phyloP scores from a whole-genome alignment of 139 green algal genomes.

The Chloropicon primus region DNA sequence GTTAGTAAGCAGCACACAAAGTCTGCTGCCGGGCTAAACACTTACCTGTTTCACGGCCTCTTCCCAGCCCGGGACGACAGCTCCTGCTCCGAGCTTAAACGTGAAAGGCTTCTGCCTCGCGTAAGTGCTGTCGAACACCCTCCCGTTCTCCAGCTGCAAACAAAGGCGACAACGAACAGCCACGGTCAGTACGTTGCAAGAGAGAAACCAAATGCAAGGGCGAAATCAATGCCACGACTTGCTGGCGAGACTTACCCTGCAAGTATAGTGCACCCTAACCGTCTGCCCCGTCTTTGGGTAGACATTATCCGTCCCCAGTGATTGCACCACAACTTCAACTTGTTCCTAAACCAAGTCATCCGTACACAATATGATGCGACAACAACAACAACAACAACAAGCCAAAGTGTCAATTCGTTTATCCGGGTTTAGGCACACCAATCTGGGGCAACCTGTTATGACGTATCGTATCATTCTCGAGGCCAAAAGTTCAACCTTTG shows the following conservation, averaged over 20 bases:
- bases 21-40: not conserved
- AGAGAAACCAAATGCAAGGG: not conserved
- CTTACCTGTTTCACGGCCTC: slow-evolving; percentile 4
- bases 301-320: slow-evolving; percentile 3
- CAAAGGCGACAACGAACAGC: not conserved
- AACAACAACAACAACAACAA: too few relatives aligned
- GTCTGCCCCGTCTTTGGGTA: slow-evolving; percentile 11
- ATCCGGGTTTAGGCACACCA: too few relatives aligned
- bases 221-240: not conserved
- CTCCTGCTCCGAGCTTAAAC: slow-evolving; percentile 2
- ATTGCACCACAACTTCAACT: not conserved
- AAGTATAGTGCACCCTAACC: slow-evolving; percentile 8
- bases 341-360: not conserved
- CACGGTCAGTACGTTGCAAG: not conserved
- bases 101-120: slow-evolving; percentile 1
- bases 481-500: too few relatives aligned
- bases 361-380: too few relatives aligned
- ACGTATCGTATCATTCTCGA: too few relatives aligned
- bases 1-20: not conserved
- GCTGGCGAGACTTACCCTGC: not conserved
- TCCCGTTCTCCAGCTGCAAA: slow-evolving; percentile 10
- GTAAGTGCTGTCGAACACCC: slow-evolving; percentile 15
- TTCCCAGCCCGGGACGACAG: slow-evolving; percentile 7
- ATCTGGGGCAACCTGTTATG: too few relatives aligned
- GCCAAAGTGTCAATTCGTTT: too few relatives aligned